Base-by-base conservation (phyloP, 164 flowering plant genomes). In the Chimonanthus salicifolius region DNA sequence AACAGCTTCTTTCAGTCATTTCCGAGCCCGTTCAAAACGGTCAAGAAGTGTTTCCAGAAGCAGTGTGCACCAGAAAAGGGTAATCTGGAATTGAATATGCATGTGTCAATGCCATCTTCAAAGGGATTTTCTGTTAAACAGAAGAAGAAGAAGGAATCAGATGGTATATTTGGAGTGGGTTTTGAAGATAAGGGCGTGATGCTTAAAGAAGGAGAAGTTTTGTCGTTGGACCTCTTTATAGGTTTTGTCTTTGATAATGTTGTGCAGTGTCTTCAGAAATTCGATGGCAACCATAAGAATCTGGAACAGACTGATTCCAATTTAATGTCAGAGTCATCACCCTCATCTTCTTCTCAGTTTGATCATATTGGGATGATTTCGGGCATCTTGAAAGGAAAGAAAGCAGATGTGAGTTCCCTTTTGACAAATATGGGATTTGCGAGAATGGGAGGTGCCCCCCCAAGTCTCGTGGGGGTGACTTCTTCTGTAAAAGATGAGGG, bases 371-470 rank as follows among this genome's bases (percentile, higher is more conserved):
- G 76, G 75, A 82, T 78, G 47, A 67, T 92, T 21, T 74, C 78
- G 48, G 80, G 83, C 65, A 74, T 91, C 20, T 69, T 83, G 71
- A 90, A 88, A 71, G 90, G 89, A 63, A 82, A 85, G 79, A 88
- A 85, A 74, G 88, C 83, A 18, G 91, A 93, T 74, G 84, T 88
- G 4, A 82, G 85, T 85, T 81, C 78, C 3, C 83, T 93, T 76
- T 69, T 92, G 51, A 88, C 90, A 43, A 92, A 89, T 75, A 70
- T 95, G 81, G 85, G 78, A 69, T 95, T 95, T 87, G 99, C 99
- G 0, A 89, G 90, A 74, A 88, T 95, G 44, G 97, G 95, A 70
- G 98, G 97, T 58, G 83, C 84, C 5, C 92, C 97, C 0, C 73
- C 89, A 4, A 80, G 88, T 79, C 71, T 92, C 51, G 88, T 90